Percentiles rank a stretch among this genome's conserved stretches.
Conservation (phyloP, 768 basidiomycete genomes). For the Trametes villosa region DNA sequence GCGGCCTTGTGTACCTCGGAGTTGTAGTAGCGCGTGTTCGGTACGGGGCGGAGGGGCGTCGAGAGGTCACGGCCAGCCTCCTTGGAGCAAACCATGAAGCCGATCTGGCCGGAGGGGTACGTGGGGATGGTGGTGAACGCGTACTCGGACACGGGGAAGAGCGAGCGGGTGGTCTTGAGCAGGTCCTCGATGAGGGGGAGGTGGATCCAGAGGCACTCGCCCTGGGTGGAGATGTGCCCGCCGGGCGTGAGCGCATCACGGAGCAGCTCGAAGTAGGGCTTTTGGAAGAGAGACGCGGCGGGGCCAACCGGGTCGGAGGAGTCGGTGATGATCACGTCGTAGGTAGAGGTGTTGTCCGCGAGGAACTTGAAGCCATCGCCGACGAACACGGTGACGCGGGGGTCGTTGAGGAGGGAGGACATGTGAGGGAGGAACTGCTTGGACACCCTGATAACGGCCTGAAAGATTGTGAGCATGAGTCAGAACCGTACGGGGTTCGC, state of each 20-base stretch:
- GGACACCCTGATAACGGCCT: slow-evolving; percentile 95
- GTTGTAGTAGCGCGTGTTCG: slow-evolving; percentile 84
- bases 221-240: slow-evolving; percentile 94
- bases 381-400: slow-evolving; percentile 82
- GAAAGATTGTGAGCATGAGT: not conserved
- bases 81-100: slow-evolving; percentile 89
- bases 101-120: slow-evolving; percentile 98
- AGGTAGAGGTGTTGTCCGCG: slow-evolving; percentile 79
- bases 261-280: slow-evolving; percentile 95
- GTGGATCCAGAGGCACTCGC: slow-evolving; percentile 95
- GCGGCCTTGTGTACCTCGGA: slow-evolving; percentile 76
- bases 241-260: slow-evolving; percentile 88
- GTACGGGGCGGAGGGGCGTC: slow-evolving; percentile 73
- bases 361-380: slow-evolving; percentile 99
- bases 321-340: slow-evolving; percentile 99
- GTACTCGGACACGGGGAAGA: slow-evolving; percentile 87
- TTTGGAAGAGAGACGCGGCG: slow-evolving; percentile 91
- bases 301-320: slow-evolving; percentile 98
- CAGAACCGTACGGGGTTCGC: not conserved
- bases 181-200: slow-evolving; percentile 83
- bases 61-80: slow-evolving; percentile 69
- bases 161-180: slow-evolving; percentile 61
- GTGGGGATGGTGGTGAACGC: slow-evolving; percentile 97
- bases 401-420: slow-evolving; percentile 79
- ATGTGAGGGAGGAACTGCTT: slow-evolving; percentile 94